Base-by-base conservation (phyloP, 192 early-diverging fungal species). In the Backusella liffmaniae region DNA sequence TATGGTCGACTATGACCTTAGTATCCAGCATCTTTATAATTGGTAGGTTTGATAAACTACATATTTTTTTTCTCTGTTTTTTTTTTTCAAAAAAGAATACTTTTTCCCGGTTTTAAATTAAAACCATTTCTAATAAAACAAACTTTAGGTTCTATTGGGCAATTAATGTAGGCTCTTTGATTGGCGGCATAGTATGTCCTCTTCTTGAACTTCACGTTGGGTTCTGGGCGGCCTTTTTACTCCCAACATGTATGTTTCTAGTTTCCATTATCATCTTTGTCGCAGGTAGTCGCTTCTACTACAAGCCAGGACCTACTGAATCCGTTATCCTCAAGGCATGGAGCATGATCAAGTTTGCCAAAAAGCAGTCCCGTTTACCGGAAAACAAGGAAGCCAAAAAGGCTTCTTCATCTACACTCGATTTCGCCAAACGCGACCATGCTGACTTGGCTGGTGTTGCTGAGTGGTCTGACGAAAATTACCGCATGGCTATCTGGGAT, bases 21-120 rank as follows among this genome's bases (percentile, higher is more conserved):
- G 86, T 29, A 80, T 91, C 36, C 89, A 91, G 78, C 86, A 84
- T 13, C 84, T 92, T 34, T 93, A 91, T 73, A 90, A 90, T 77
- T 92, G 90, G 90, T 79, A 76, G 49, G 66, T 34, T 37, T 9
- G 2, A 26, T 10, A 3, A 53, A 59, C 8, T 21, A 6, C 8
- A n/a, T 23, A 16, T 66, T 21, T 12, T 23, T 66, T 12, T 18
- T 66, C 8, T 13, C 8, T 41, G 32, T 32, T 32, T 3, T 3
- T 32, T 10, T 34, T 5, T 35, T 15, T 4, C 18, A 35, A 68
- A 37, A 8, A 37, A 3, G 37, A 21, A 37, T 5, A 53, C 12
- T 13, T 21, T 53, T 18, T 21, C 18, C 51, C 51, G 51, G 51
- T 53, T 53, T 41, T 42, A 36, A 36, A 36, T 18, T 70, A 21